Evolutionary conservation across 192 early-diverging fungal species (phyloP).

Genomic region (Gaertneriomyces semiglobifer): DNA sequence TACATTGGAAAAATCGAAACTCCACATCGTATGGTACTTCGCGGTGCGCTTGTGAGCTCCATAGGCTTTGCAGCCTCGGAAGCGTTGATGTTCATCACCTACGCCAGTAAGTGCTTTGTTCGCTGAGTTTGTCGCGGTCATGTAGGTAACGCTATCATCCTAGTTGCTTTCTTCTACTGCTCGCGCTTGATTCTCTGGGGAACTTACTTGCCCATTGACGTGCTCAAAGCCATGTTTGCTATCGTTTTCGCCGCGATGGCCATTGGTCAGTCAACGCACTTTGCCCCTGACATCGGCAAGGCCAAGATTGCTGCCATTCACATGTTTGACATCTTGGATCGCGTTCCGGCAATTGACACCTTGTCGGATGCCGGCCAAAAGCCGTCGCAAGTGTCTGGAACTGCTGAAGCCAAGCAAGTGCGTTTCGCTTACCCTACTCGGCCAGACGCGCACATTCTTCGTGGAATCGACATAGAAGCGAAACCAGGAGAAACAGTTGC

Average conservation of each 20-base stretch:
- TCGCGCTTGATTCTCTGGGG: slow-evolving; percentile 55
- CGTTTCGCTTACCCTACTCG: slow-evolving; percentile 69
- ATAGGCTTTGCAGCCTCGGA: slow-evolving; percentile 76
- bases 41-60: slow-evolving; percentile 61
- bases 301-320: slow-evolving; percentile 73
- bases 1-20: slow-evolving; percentile 60
- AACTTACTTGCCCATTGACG: slow-evolving; percentile 40
- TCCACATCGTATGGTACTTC: slow-evolving; percentile 66
- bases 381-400: slow-evolving; percentile 47
- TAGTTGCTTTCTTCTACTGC: slow-evolving; percentile 84
- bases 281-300: slow-evolving; percentile 73
- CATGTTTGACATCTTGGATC: slow-evolving; percentile 70
- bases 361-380: slow-evolving; percentile 19
- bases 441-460: slow-evolving; percentile 57
- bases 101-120: slow-evolving; percentile 48
- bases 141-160: too few relatives aligned
- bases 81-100: slow-evolving; percentile 66
- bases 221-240: slow-evolving; percentile 48
- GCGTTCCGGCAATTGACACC: slow-evolving; percentile 66
- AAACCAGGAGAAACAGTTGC: slow-evolving; percentile 71
- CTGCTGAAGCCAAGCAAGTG: slow-evolving; percentile 46
- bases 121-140: not conserved
- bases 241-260: slow-evolving; percentile 69
- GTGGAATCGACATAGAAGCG: slow-evolving; percentile 42
- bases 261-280: slow-evolving; percentile 71